Conservation (phyloP, 2,329 filamentous ascomycete species). For the Diaporthe eres region DNA sequence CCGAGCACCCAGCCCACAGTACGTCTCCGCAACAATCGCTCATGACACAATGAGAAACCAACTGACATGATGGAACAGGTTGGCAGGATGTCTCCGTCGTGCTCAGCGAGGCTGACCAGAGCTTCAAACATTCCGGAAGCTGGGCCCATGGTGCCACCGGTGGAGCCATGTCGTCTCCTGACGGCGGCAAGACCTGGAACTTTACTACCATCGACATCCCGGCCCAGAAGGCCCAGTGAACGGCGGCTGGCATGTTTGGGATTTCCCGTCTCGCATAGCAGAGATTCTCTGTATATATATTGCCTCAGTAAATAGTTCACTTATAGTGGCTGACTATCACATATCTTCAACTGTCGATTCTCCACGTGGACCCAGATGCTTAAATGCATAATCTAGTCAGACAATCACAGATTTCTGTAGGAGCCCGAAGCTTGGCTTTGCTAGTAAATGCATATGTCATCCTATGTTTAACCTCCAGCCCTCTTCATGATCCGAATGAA, state of each 20-base stretch:
- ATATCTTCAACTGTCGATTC: neutral
- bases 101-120: constrained; percentile 2
- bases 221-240: neutral
- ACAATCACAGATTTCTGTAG: too few relatives aligned
- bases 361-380: neutral
- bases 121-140: constrained; percentile 1
- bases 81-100: constrained; percentile 17
- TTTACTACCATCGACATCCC: constrained; percentile 3
- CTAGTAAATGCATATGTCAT: neutral
- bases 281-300: constrained; percentile 1
- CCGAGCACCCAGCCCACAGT: constrained; percentile 6
- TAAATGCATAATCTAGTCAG: too few relatives aligned
- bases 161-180: constrained; percentile 9
- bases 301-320: neutral
- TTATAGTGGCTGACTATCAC: neutral
- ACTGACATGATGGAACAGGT: neutral
- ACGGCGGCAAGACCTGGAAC: constrained; percentile 12
- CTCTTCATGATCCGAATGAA: neutral
- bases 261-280: neutral
- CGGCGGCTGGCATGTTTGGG: too few relatives aligned
- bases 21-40: neutral
- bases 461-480: neutral
- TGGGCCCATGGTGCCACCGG: constrained; percentile 2
- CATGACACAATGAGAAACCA: neutral
- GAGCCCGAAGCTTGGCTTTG: neutral